phyloP scores from a whole-genome alignment of 148 eudicot species.

The Camellia granthamiana region DNA sequence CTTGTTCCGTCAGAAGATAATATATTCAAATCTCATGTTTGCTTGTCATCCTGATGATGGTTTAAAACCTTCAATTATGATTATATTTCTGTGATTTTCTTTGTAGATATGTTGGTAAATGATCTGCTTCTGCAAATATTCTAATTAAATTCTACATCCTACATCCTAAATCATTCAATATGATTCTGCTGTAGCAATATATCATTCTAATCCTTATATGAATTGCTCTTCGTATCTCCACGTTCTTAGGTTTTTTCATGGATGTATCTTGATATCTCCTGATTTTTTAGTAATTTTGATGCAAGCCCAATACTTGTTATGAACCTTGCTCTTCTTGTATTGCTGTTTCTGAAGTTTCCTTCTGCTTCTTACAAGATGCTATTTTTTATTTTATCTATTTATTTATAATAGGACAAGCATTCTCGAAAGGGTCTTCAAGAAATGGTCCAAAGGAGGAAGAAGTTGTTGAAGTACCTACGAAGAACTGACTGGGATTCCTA shows the following conservation, averaged over 20 bases:
- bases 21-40: neutral
- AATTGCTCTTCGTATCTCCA: neutral
- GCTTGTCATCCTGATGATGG: neutral
- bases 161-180: neutral
- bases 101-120: neutral
- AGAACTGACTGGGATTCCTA: conserved; percentile 76
- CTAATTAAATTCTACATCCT: neutral
- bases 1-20: neutral
- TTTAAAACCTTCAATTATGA: neutral
- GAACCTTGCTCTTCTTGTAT: too few relatives aligned
- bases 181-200: neutral
- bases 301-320: neutral
- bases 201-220: neutral
- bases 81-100: neutral
- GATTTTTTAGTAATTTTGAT: neutral
- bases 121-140: neutral
- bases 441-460: conserved; percentile 69
- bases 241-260: neutral
- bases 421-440: conserved; percentile 57
- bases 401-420: conserved; percentile 58
- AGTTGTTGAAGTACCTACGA: conserved; percentile 59
- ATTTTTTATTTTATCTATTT: neutral
- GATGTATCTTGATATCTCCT: neutral
- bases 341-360: too few relatives aligned
- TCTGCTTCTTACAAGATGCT: conserved; percentile 2